Base-by-base conservation (phyloP, 306 rosid species). In the Fagus crenata region DNA sequence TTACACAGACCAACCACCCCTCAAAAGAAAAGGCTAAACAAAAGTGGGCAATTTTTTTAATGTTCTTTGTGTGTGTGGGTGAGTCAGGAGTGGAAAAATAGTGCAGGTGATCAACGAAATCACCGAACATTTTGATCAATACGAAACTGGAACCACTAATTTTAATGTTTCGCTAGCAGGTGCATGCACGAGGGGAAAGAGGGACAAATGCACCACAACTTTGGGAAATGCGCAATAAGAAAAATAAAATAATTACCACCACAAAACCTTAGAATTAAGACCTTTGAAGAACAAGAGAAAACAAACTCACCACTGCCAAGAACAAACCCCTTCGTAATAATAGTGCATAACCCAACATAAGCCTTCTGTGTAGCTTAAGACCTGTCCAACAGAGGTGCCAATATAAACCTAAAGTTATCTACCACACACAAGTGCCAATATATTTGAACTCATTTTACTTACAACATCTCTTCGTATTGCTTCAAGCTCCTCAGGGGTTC, bases 261-360 rank as follows among this genome's bases (percentile, higher is more conserved):
- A 70, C 13, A 67, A 18, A 41, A 68, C 79, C 49, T 60, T 53
- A 17, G 49, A 59, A 71, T 33, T 72, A 49, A 73, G 74, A 72
- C 49, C 36, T 43, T 15, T 36, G 67, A 28, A 49, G 54, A 56
- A 71, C 6, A 2, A 65, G 54, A 53, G 51, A 61, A 28, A 8
- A 67, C 59, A 74, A 77, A 80, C 96, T 82, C 75, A 96, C 99
- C 99, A 96, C 71, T 91, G 88, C 99, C 99, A 96, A 58, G 99
- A 92, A 84, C 98, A 91, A 81, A 96, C 99, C 36, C 99, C 99
- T 90, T 92, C 99, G 32, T 93, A 93, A 80, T 96, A 96, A 82
- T 96, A 96, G 83, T 85, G 97, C 99, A 96, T 92, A 69, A 96
- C 96, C 98, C 99, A 96, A 69, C 97, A 89, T 9, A 96, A 89